phyloP scores from a whole-genome alignment of 768 basidiomycete genomes.

The Calocybe cyanea region DNA sequence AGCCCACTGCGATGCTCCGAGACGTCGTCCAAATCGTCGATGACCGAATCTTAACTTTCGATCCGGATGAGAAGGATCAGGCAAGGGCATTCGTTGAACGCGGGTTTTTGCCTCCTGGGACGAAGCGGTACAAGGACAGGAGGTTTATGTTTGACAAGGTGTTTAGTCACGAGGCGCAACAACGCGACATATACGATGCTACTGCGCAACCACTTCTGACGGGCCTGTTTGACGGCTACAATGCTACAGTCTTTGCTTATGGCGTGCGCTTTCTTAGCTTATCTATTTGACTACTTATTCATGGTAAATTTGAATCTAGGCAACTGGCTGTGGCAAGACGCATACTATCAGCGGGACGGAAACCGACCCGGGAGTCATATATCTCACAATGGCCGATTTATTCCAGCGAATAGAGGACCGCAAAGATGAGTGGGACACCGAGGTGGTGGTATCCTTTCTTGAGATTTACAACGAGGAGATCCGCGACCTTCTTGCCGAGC shows the following conservation, averaged over 20 bases:
- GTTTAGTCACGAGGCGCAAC: constrained; percentile 75
- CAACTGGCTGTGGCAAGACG: constrained; percentile 99
- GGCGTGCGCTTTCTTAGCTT: constrained; percentile 52
- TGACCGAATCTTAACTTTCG: constrained; percentile 93
- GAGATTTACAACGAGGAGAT: constrained; percentile 99
- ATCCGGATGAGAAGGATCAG: constrained; percentile 87
- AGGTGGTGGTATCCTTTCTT: constrained; percentile 91
- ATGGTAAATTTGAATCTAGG: constrained; percentile 46
- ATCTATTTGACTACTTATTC: constrained; percentile 13
- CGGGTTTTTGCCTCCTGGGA: constrained; percentile 81
- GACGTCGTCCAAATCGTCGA: constrained; percentile 88
- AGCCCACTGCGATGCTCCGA: constrained; percentile 56
- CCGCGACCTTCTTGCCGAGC: constrained; percentile 85
- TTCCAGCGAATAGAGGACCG: constrained; percentile 91
- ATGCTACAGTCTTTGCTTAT: constrained; percentile 97
- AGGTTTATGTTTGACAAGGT: constrained; percentile 97
- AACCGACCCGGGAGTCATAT: constrained; percentile 87
- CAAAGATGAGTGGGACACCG: constrained; percentile 78
- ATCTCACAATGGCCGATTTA: constrained; percentile 95
- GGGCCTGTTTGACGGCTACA: constrained; percentile 89
- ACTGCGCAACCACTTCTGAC: constrained; percentile 84
- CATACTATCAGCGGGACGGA: constrained; percentile 97
- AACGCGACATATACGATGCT: constrained; percentile 83
- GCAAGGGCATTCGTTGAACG: constrained; percentile 78
- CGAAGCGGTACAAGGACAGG: constrained; percentile 93